Conservation (phyloP, 164 flowering plant species). For the Annona cherimola region DNA sequence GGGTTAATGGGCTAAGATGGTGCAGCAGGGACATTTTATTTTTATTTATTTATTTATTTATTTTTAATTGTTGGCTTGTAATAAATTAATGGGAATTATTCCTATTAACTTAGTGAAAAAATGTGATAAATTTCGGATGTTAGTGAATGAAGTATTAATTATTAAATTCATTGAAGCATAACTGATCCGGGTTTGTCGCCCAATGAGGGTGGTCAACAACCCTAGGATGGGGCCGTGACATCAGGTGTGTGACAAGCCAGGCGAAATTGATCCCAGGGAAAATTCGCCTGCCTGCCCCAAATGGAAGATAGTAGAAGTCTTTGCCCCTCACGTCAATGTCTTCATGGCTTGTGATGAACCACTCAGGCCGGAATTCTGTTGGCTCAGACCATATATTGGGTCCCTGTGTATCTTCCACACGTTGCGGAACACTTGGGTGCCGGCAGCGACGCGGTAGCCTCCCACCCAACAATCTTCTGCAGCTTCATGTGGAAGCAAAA, state of each 20-base stretch:
- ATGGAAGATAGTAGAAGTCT: slow-evolving; percentile 9
- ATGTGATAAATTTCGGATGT: too few relatives aligned
- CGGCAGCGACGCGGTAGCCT: slow-evolving; percentile 32
- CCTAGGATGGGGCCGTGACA: too few relatives aligned
- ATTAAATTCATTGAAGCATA: too few relatives aligned
- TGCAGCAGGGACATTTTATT: too few relatives aligned
- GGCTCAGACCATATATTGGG: slow-evolving; percentile 39
- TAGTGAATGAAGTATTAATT: too few relatives aligned
- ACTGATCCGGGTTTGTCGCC: too few relatives aligned
- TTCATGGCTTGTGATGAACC: slow-evolving; percentile 24
- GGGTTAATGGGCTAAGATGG: too few relatives aligned
- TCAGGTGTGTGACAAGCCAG: not conserved
- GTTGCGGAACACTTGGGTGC: slow-evolving; percentile 41
- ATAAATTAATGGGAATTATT: too few relatives aligned
- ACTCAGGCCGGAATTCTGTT: slow-evolving; percentile 40
- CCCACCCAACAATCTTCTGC: slow-evolving; percentile 30
- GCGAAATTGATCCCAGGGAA: slow-evolving; percentile 20
- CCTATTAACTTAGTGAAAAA: too few relatives aligned
- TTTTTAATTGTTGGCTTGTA: too few relatives aligned
- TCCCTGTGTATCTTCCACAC: slow-evolving; percentile 36
- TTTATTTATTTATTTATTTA: too few relatives aligned
- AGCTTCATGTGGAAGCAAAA: slow-evolving; percentile 43
- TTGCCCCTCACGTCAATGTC: slow-evolving; percentile 11
- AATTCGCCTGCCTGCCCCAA: slow-evolving; percentile 20
- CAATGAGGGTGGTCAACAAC: too few relatives aligned